phyloP scores from a whole-genome alignment of 2,329 filamentous ascomycete genomes.

The Mycogone perniciosa region DNA sequence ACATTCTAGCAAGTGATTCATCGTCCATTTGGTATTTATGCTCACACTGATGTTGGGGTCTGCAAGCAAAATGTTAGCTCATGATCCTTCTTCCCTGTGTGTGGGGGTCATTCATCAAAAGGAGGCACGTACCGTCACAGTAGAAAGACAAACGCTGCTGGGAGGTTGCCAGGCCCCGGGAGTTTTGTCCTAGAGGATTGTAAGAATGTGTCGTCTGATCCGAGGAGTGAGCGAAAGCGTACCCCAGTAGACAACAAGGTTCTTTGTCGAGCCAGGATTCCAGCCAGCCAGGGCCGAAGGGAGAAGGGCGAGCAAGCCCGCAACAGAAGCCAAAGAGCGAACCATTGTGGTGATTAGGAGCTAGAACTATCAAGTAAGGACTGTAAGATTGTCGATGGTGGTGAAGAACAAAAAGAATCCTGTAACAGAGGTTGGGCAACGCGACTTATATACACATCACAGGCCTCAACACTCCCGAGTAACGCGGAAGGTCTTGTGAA shows the following conservation, averaged over 20 bases:
- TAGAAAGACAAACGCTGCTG: conserved; percentile 54
- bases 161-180: conserved; percentile 39
- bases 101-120: not conserved
- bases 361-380: not conserved
- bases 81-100: not conserved
- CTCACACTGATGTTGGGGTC: conserved; percentile 42
- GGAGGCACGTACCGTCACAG: conserved; percentile 44
- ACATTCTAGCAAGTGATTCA: too few species aligned
- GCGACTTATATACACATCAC: conserved; percentile 4
- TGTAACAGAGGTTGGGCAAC: conserved; percentile 2
- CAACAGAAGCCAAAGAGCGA: conserved; percentile 13
- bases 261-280: conserved; percentile 39
- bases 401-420: conserved; percentile 1
- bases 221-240: conserved; percentile 13
- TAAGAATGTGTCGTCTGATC: not conserved
- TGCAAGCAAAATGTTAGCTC: conserved; percentile 18
- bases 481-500: not conserved
- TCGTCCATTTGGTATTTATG: too few species aligned
- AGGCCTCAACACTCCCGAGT: not conserved
- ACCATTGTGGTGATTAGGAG: conserved; percentile 10
- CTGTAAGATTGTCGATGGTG: not conserved
- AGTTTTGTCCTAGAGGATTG: conserved; percentile 49
- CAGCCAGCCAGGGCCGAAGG: conserved; percentile 36
- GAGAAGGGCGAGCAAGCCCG: conserved; percentile 19
- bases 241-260: conserved; percentile 64